Conservation (phyloP, 768 basidiomycete genomes). For the Hirschioporus abietinus region DNA sequence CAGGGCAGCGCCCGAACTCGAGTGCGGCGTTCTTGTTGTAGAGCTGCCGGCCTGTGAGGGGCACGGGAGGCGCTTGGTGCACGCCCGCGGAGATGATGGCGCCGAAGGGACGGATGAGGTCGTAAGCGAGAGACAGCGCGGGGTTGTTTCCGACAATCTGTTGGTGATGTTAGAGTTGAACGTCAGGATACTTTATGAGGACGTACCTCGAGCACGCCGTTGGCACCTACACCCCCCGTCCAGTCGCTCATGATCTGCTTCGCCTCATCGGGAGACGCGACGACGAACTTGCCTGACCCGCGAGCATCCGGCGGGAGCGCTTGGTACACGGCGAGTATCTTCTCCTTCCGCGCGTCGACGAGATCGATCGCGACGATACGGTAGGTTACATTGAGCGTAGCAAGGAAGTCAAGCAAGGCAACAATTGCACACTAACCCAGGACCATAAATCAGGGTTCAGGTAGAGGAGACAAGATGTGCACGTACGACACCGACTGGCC, state of each 20-base stretch:
- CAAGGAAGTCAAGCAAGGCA: slow-evolving; percentile 57
- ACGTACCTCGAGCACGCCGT: slow-evolving; percentile 66
- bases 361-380: slow-evolving; percentile 64
- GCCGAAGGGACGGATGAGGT: slow-evolving; percentile 71
- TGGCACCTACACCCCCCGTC: slow-evolving; percentile 57
- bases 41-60: slow-evolving; percentile 37
- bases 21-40: slow-evolving; percentile 78
- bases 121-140: slow-evolving; percentile 60
- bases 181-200: too few species aligned
- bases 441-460: slow-evolving; percentile 3
- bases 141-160: slow-evolving; percentile 68
- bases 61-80: slow-evolving; percentile 49
- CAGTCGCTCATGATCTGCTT: slow-evolving; percentile 43
- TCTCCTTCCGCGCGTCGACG: slow-evolving; percentile 48
- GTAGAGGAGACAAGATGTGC: background rate
- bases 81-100: slow-evolving; percentile 72
- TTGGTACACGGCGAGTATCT: slow-evolving; percentile 53
- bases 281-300: slow-evolving; percentile 43
- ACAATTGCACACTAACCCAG: slow-evolving; percentile 49
- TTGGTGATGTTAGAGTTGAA: too few species aligned
- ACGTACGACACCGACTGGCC: slow-evolving; percentile 68
- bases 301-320: slow-evolving; percentile 41
- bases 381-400: slow-evolving; percentile 39
- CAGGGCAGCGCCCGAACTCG: slow-evolving; percentile 79
- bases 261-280: slow-evolving; percentile 46